These are phyloP conservation scores for Nitzschia palea DNA, from an alignment of 108 stramenopile species.

Conservation along the genomic window DNA sequence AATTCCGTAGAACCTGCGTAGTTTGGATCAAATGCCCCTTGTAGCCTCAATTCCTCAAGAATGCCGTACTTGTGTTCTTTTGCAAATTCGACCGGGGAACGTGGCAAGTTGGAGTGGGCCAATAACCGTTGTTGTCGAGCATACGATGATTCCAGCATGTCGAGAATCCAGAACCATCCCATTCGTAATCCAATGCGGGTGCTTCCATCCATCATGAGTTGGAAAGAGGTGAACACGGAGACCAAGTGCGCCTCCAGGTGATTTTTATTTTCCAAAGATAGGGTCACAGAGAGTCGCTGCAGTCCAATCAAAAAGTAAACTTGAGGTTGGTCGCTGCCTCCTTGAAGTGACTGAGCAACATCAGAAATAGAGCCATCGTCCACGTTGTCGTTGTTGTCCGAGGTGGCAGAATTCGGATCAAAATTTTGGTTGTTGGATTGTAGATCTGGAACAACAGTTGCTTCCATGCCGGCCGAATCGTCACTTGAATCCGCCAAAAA, in stretches of 20 bases:
- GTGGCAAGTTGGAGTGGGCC: constrained; percentile 75
- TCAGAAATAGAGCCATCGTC: not conserved
- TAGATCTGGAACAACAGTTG: too few species aligned
- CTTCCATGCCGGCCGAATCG: too few species aligned
- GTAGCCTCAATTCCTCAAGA: constrained; percentile 45
- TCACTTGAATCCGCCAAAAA: constrained; percentile 3
- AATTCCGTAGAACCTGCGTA: constrained; percentile 66
- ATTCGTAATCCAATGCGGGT: constrained; percentile 52
- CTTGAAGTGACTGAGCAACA: not conserved
- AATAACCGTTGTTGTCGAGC: constrained; percentile 63
- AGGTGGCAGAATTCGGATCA: not conserved
- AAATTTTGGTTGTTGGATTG: not conserved
- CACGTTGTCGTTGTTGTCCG: too few species aligned
- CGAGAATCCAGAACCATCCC: constrained; percentile 89
- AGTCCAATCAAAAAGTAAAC: constrained; percentile 31
- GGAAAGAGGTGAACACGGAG: constrained; percentile 57
- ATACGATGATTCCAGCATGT: constrained; percentile 43
- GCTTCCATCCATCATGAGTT: constrained; percentile 54
- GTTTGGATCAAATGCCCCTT: constrained; percentile 53
- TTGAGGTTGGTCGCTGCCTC: constrained; percentile 1
- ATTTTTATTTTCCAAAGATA: constrained; percentile 48
- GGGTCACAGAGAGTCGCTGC: constrained; percentile 46
- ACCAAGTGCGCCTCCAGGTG: constrained; percentile 80
- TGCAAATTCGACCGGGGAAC: constrained; percentile 46
- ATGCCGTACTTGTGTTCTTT: constrained; percentile 51